A percentile compares a stretch with the other conserved stretches of the same genome.
These are phyloP conservation scores for Chlamydomonas sp. DNA, from an alignment of 139 green algal species.

Conservation along the genomic window DNA sequence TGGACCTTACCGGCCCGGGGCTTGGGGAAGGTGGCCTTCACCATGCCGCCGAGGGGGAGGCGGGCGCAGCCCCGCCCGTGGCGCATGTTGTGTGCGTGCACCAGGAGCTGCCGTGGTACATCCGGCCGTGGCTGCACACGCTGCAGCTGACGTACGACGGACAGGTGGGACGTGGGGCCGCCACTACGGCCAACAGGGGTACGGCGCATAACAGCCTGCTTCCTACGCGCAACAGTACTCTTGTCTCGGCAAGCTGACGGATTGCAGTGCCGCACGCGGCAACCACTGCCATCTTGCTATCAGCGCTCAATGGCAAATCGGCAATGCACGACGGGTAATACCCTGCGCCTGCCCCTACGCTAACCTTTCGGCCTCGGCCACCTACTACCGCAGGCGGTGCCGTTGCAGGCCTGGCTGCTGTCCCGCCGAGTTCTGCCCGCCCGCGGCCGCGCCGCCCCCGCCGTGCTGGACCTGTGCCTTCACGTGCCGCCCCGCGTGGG, in stretches of 20 bases:
- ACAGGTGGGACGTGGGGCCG: constrained; percentile 41
- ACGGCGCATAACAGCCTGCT: background rate
- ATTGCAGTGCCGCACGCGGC: background rate
- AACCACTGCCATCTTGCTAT: too few species aligned
- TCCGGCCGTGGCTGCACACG: constrained; percentile 78
- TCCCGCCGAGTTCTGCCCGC: constrained; percentile 49
- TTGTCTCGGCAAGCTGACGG: background rate
- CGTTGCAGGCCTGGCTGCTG: constrained; percentile 18
- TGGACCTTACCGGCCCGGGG: background rate
- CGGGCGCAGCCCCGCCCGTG: background rate
- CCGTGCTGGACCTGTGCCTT: constrained; percentile 71
- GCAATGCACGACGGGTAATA: too few species aligned
- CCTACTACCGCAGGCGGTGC: constrained; percentile 3
- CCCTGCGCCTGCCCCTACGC: background rate
- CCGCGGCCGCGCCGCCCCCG: constrained; percentile 52
- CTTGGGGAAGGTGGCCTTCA: background rate
- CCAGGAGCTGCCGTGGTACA: constrained; percentile 87
- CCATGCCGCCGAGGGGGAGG: background rate
- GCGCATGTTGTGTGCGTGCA: constrained; percentile 65
- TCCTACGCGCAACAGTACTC: background rate
- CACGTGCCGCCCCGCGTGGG: constrained; percentile 26
- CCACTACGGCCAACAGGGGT: background rate
- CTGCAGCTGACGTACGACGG: constrained; percentile 76
- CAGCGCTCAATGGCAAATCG: too few species aligned
- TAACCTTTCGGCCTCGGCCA: background rate